A percentile compares a stretch with the other conserved stretches of the same genome.
phyloP scores from a whole-genome alignment of 1,139 yeast species.

The Candida tetrigidarum region DNA sequence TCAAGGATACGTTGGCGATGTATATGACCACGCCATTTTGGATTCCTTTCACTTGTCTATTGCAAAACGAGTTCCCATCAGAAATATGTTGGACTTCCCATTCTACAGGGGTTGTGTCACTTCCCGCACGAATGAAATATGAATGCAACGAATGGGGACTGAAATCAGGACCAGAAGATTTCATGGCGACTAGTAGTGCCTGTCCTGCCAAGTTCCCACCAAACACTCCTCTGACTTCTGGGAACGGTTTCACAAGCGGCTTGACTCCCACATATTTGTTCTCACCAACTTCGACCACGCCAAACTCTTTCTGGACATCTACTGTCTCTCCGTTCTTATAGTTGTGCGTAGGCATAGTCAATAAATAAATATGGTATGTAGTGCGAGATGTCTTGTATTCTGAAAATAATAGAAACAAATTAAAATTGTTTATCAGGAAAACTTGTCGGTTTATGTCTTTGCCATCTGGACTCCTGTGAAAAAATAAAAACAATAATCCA shows the following conservation, averaged over 20 bases:
- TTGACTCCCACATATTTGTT: too few species aligned
- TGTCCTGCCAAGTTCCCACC: conserved; percentile 50
- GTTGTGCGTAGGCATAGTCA: conserved; percentile 12
- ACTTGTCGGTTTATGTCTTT: too few species aligned
- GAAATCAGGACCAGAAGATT: conserved; percentile 33
- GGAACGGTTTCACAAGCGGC: too few species aligned
- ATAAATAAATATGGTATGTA: not conserved
- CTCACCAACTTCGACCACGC: conserved; percentile 25
- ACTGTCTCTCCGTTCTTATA: conserved; percentile 16
- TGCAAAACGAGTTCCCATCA: conserved; percentile 39
- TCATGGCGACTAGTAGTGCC: conserved; percentile 41
- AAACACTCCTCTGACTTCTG: conserved; percentile 45
- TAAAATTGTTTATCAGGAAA: too few species aligned
- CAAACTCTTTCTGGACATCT: conserved; percentile 24
- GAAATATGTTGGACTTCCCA: conserved; percentile 36
- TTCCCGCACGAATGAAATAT: conserved; percentile 42
- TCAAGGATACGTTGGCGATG: conserved; percentile 57
- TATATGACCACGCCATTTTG: conserved; percentile 52
- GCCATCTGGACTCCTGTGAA: too few species aligned
- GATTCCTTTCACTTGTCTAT: conserved; percentile 31
- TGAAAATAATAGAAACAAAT: too few species aligned
- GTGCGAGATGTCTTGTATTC: too few species aligned
- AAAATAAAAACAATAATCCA: too few species aligned
- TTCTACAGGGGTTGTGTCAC: conserved; percentile 31
- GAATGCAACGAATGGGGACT: conserved; percentile 49